Evolutionary conservation across 2,329 filamentous ascomycete species (phyloP), one percentile per base, ranked within the genome.

Genomic region (Bimuria novae-zelandiae): DNA sequence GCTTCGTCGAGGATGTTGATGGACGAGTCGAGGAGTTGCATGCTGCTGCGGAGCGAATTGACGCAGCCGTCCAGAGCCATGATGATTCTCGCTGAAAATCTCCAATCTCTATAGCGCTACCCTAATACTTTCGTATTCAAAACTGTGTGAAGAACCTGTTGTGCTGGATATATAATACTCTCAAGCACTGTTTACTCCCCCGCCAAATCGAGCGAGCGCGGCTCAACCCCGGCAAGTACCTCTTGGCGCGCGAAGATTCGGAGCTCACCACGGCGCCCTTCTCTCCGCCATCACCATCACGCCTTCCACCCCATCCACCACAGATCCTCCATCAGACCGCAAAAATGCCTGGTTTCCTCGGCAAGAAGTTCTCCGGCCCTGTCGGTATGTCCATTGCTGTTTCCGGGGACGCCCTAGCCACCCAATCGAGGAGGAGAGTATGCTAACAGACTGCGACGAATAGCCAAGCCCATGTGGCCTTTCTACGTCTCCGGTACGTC

Each of bases 401-500:
- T 39, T 47, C 47, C 48, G 42, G 25, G 39, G 37, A 23, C 35
- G 36, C 44, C 49, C 36, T 36, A 4, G n/a, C 5, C 10, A n/a
- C 6, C 30, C 29, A 23, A 21, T 19, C 12, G 36, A 37, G 40
- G 39, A 44, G 55, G 41, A 53, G 21, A 37, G 56, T 44, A 3
- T 55, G 63, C 72, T 74, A 69, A 75, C 59, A 52, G 53, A 68
- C 40, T 60, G 56, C 54, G 56, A 55, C 63, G 65, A 72, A 76
- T 74, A 97, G 93, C 90, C 81, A 85, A 85, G 83, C 92, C 93
- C 69, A 87, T 95, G 87, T 86, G 85, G 77, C 93, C 93, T 68
- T 97, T 97, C 86, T 94, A 92, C 83, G 83, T 84, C 78, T 93
- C 93, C 76, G 92, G 93, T 96, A 94, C 75, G 89, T 82, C 43